These are phyloP conservation scores for Chalciporus piperatus DNA, from an alignment of 768 basidiomycete species.

Conservation along the genomic window DNA sequence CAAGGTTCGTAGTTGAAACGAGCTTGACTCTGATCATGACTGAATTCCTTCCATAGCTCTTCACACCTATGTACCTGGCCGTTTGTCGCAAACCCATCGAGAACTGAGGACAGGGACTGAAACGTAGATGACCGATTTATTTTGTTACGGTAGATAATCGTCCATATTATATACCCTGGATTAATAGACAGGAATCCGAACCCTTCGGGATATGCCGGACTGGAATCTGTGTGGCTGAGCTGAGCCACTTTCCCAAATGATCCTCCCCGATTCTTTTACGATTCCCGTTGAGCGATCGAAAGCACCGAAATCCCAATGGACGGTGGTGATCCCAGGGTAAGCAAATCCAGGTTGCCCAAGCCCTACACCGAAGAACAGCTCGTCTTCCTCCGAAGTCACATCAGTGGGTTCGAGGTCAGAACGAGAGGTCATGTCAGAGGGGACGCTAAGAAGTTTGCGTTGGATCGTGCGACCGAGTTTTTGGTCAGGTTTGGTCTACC, in stretches of 20 bases:
- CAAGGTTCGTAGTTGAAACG: conserved; percentile 52
- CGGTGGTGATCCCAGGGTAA: conserved; percentile 58
- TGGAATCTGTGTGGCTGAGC: conserved; percentile 21
- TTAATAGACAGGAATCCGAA: conserved; percentile 23
- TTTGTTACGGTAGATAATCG: not conserved
- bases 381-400: conserved; percentile 51
- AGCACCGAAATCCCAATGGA: too few species aligned
- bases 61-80: conserved; percentile 85
- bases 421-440: conserved; percentile 59
- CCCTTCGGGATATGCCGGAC: conserved; percentile 24
- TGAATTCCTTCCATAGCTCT: conserved; percentile 47
- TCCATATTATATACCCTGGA: not conserved
- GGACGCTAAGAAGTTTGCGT: conserved; percentile 67
- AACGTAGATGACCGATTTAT: not conserved
- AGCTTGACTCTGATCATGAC: too few species aligned
- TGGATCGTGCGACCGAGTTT: conserved; percentile 61
- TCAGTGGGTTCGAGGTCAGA: conserved; percentile 55
- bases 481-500: conserved; percentile 58
- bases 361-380: conserved; percentile 64
- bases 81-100: conserved; percentile 51
- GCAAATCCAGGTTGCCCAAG: conserved; percentile 64
- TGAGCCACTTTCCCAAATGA: too few species aligned
- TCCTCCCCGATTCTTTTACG: not conserved
- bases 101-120: not conserved
- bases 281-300: too few species aligned